A percentile compares a stretch with the other conserved stretches of the same genome.
These are phyloP conservation scores for Tillandsia leiboldiana DNA, from an alignment of 176 grass and related monocot genomes.

Conservation along the genomic window DNA sequence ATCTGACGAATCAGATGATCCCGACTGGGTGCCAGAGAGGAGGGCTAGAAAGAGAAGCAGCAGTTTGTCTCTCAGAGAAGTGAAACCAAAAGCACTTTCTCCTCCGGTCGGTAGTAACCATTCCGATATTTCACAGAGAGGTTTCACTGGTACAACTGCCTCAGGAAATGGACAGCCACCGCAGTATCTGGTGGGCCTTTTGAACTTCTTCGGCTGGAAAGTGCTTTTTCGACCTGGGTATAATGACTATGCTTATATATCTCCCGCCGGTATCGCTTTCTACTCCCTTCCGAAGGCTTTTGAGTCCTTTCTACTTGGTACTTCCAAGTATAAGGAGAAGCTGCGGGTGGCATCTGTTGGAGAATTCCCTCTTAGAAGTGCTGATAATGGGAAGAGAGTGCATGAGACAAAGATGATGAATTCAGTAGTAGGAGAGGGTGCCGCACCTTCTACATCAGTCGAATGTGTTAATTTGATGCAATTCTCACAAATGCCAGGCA, in stretches of 20 bases:
- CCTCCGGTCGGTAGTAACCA: neutral
- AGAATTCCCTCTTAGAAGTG: slow-evolving; percentile 1
- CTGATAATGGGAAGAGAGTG: neutral
- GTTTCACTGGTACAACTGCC: neutral
- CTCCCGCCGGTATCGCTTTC: slow-evolving; percentile 25
- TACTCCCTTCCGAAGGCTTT: slow-evolving; percentile 35
- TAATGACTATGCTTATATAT: slow-evolving; percentile 25
- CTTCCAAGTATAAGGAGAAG: slow-evolving; percentile 40
- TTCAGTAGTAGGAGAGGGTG: neutral
- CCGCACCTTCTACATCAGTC: neutral
- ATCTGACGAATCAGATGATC: slow-evolving; percentile 16
- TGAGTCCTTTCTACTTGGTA: slow-evolving; percentile 34
- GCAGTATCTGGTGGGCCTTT: slow-evolving; percentile 28
- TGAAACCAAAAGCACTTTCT: neutral
- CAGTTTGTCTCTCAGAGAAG: neutral
- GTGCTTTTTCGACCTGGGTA: slow-evolving; percentile 19
- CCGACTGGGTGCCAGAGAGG: slow-evolving; percentile 26
- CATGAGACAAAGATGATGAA: neutral
- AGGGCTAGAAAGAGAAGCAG: slow-evolving; percentile 8
- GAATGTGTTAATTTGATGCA: neutral
- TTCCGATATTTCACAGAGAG: neutral
- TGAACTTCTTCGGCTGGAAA: slow-evolving; percentile 35
- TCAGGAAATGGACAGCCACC: slow-evolving; percentile 10
- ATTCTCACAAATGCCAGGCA: neutral
- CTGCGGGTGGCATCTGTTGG: neutral